Conservation (phyloP, 2,329 filamentous ascomycete species). For the Berkeleyomyces rouxiae region DNA sequence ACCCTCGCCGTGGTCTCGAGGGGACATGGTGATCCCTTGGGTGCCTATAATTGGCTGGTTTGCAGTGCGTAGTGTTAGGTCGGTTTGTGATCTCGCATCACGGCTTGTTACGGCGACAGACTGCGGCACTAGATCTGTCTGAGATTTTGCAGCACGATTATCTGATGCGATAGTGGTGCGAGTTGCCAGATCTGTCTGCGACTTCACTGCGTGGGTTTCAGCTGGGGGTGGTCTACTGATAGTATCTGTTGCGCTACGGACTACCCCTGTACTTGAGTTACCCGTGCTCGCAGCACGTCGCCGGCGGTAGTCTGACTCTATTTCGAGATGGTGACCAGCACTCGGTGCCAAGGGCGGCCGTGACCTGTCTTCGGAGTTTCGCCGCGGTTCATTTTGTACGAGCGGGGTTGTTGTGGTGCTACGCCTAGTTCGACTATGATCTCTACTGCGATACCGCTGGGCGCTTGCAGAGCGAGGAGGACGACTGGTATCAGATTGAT, state of each 20-base stretch:
- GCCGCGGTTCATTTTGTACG: constrained; percentile 20
- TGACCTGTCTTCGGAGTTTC: constrained; percentile 30
- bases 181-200: constrained; percentile 45
- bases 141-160: not conserved
- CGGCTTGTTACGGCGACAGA: not conserved
- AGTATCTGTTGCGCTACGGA: constrained; percentile 37
- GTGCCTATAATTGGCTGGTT: not conserved
- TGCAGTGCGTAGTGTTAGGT: not conserved
- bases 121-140: not conserved
- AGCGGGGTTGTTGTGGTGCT: not conserved
- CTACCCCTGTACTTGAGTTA: not conserved
- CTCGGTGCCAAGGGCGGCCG: constrained; percentile 33
- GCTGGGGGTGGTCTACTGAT: constrained; percentile 26
- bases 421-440: constrained; percentile 14
- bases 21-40: not conserved
- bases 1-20: not conserved
- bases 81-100: not conserved
- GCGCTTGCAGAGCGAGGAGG: constrained; percentile 19
- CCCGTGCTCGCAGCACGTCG: constrained; percentile 36
- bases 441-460: constrained; percentile 12
- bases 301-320: constrained; percentile 28
- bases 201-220: constrained; percentile 37
- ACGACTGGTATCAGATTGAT: constrained; percentile 8
- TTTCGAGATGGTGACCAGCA: constrained; percentile 24
- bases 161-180: constrained; percentile 16